Evolutionary conservation across 2,329 filamentous ascomycete genomes (phyloP).

Genomic region (Claviceps sp.): DNA sequence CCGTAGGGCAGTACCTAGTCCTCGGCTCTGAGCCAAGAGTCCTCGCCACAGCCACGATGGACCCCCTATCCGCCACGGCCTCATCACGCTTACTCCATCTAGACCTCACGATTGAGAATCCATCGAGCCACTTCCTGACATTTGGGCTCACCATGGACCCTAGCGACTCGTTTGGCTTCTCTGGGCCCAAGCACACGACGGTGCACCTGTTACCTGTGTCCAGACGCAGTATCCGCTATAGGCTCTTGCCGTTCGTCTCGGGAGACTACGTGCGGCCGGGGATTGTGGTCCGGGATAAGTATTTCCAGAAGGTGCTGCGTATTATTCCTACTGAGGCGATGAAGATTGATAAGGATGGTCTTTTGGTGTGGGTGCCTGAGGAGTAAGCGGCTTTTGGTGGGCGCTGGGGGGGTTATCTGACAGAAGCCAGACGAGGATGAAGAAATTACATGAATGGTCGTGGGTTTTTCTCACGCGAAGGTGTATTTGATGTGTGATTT

Average conservation of each 20-base stretch:
- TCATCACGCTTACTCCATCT: constrained; percentile 28
- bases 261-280: constrained; percentile 59
- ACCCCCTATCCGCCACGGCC: constrained; percentile 19
- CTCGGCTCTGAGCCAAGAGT: constrained; percentile 80
- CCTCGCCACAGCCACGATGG: constrained; percentile 44
- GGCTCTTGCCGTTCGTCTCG: constrained; percentile 52
- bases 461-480: too few species aligned
- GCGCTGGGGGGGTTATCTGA: neutral
- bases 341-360: constrained; percentile 49
- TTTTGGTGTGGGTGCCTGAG: constrained; percentile 46
- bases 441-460: too few species aligned
- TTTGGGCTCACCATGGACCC: constrained; percentile 90
- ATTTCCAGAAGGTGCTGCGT: constrained; percentile 81
- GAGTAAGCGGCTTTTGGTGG: constrained; percentile 1
- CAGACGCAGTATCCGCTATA: constrained; percentile 58
- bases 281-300: constrained; percentile 71
- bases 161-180: constrained; percentile 85
- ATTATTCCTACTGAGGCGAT: constrained; percentile 68
- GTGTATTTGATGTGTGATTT: too few species aligned
- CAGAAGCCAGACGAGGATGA: too few species aligned
- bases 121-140: constrained; percentile 85
- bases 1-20: constrained; percentile 67
- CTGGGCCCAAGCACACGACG: constrained; percentile 68
- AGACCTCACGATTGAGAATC: constrained; percentile 69
- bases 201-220: constrained; percentile 75